Conservation (phyloP, 1,284 basidiomycete species). For the Cryptococcus sp. region DNA sequence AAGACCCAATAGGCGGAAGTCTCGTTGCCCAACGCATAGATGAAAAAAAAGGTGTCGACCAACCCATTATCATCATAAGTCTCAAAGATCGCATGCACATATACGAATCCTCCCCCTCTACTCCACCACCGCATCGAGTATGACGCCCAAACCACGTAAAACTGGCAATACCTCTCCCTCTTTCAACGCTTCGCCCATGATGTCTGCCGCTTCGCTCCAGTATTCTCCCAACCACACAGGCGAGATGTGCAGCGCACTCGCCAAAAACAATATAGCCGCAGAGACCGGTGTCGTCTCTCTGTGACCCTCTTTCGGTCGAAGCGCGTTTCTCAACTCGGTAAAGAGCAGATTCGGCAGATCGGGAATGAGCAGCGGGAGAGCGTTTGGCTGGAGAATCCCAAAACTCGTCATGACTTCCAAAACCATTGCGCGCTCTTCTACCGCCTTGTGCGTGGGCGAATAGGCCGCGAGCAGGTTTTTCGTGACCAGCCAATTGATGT, state of each 20-base stretch:
- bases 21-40: too few relatives aligned
- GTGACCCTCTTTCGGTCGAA: constrained; percentile 11
- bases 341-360: constrained; percentile 28
- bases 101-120: too few relatives aligned
- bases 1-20: constrained; percentile 27
- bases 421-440: constrained; percentile 22
- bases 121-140: constrained; percentile 17
- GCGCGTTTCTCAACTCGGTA: constrained; percentile 16
- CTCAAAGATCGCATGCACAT: too few relatives aligned
- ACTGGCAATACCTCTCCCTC: constrained; percentile 26
- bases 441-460: constrained; percentile 3
- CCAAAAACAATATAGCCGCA: constrained; percentile 16
- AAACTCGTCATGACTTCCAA: constrained; percentile 28
- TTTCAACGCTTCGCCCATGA: constrained; percentile 25
- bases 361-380: constrained; percentile 19
- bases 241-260: constrained; percentile 16
- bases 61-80: too few relatives aligned
- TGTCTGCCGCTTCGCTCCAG: constrained; percentile 25
- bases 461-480: constrained; percentile 21
- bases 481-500: constrained; percentile 29
- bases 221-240: constrained; percentile 24
- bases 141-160: constrained; percentile 25
- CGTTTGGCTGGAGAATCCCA: constrained; percentile 25
- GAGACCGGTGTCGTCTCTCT: constrained; percentile 7
- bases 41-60: too few relatives aligned